These are phyloP conservation scores for Salix koriyanagi DNA, from an alignment of 345 rosid genomes.

Conservation along the genomic window DNA sequence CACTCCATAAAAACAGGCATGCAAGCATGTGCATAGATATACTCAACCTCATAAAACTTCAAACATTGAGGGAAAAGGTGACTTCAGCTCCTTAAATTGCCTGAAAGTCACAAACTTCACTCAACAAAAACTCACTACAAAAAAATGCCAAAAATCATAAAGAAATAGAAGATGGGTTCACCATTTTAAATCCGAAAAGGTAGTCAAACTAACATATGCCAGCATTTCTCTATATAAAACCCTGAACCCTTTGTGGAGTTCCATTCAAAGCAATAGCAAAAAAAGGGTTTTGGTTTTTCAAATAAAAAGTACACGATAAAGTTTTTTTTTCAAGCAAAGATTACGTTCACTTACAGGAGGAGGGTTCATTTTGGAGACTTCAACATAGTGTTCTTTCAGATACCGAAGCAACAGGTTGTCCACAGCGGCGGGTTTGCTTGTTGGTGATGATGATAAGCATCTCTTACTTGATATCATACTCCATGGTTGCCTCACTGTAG, in stretches of 20 bases:
- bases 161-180: background rate
- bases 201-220: background rate
- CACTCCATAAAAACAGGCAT: background rate
- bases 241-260: background rate
- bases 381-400: constrained; percentile 84
- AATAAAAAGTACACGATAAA: background rate
- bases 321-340: background rate
- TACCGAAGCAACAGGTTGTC: constrained; percentile 78
- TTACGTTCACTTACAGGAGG: constrained; percentile 55
- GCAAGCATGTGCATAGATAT: background rate
- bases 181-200: background rate
- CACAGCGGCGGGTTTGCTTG: constrained; percentile 47
- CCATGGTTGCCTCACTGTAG: constrained; percentile 35
- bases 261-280: background rate
- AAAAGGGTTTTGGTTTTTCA: background rate
- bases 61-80: background rate
- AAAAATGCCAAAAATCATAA: background rate
- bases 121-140: background rate
- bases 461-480: constrained; percentile 29
- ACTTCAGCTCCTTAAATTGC: background rate
- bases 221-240: background rate
- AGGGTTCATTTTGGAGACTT: constrained; percentile 83
- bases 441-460: constrained; percentile 8
- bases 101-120: background rate
- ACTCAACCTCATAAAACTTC: background rate